Evolutionary conservation across 306 rosid species (phyloP).

Genomic region (Sphenostylis stenocarpa): DNA sequence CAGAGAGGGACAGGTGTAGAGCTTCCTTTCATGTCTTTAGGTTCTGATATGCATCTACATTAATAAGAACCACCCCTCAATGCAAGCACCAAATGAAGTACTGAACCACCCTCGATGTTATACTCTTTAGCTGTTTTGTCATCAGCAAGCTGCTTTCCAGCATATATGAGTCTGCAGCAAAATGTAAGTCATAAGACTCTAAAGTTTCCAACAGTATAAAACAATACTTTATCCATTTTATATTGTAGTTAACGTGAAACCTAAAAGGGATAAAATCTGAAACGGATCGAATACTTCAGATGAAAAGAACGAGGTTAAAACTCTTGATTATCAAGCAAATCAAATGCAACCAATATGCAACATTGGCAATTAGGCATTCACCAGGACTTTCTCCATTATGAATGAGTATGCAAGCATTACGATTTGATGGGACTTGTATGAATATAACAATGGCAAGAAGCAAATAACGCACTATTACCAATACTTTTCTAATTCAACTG

Average conservation of each 20-base stretch:
- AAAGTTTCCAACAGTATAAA: neutral
- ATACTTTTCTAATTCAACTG: neutral
- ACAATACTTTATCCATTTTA: neutral
- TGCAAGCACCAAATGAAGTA: conserved; percentile 94
- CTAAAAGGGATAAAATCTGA: neutral
- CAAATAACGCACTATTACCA: neutral
- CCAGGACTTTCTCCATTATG: conserved; percentile 10
- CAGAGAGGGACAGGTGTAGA: conserved; percentile 24
- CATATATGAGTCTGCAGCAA: conserved; percentile 85
- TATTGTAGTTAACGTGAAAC: neutral
- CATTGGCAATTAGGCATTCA: conserved; percentile 10
- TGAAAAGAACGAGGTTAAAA: neutral
- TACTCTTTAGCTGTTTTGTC: conserved; percentile 98
- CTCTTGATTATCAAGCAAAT: neutral
- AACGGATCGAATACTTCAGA: neutral
- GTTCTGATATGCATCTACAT: conserved; percentile 35
- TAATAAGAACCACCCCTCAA: conserved; percentile 73
- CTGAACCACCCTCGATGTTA: conserved; percentile 98
- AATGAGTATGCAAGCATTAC: neutral
- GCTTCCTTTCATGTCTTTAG: conserved; percentile 31
- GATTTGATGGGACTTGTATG: neutral
- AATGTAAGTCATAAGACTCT: conserved; percentile 8
- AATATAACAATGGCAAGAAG: conserved; percentile 16
- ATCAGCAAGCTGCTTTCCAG: conserved; percentile 97
- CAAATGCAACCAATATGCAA: neutral